Base-by-base conservation (phyloP, 73 alveolate genomes). In the Uronychia setigera region DNA sequence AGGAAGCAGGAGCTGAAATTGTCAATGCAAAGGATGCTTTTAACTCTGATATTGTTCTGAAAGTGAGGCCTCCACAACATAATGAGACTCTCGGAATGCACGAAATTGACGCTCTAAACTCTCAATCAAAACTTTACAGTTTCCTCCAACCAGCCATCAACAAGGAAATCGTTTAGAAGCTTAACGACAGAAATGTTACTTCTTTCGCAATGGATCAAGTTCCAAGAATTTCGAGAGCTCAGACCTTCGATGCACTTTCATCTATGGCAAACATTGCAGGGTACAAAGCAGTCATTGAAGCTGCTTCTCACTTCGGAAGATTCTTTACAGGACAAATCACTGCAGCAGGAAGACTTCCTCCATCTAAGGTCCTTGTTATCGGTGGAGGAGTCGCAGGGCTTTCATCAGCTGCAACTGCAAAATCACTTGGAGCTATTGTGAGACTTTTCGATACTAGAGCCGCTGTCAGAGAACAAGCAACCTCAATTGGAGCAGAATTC, bases 371-470 rank as follows among this genome's bases (percentile, higher is more conserved):
- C 67, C 74, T 94, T 60, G 94, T 94, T 1, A 92, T 94, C 84
- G 98, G 97, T 82, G 93, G 91, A 59, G 97, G 98, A 13, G 98
- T 94, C 30, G 98, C 98, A 25, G 98, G 98, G 26, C 93, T 94
- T 35, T 88, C 97, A 0, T 96, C 98, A 76, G 89, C 92, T 59
- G 98, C 93, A 25, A 92, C 96, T 29, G 94, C 97, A 80, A 92
- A 92, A 57, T 83, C 93, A 29, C 34, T 91, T 80, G 96, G 96
- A 25, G 94, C 95, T 32, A 77, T 84, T 0, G 97, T 92, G 0
- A 83, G 92, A 32, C 94, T 90, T 34, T 89, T 92, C 80, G 97
- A 92, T 67, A 92, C 97, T 1, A 79, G 97, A 80, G 35, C 86
- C 32, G 95, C 95, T 14, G 86, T 87, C 32, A 92, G 91, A 60